Evolutionary conservation across 2,329 filamentous ascomycete species (phyloP).

Genomic region (Tolypocladium guangdongense): DNA sequence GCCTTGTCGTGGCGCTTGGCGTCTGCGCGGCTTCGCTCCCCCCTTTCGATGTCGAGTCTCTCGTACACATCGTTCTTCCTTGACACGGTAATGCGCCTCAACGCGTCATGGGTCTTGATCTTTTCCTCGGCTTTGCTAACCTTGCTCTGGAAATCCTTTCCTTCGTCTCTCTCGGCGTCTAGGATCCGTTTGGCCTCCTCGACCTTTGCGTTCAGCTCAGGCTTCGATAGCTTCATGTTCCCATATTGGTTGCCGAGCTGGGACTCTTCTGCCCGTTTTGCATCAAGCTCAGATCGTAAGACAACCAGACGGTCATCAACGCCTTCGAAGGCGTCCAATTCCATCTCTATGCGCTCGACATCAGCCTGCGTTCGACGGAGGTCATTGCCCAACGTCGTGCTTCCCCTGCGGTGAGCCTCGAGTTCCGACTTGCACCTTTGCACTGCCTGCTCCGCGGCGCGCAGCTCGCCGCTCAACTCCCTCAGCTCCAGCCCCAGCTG

Average conservation of each 20-base stretch:
- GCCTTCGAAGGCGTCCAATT: constrained; percentile 56
- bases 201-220: constrained; percentile 32
- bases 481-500: constrained; percentile 45
- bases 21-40: constrained; percentile 33
- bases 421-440: constrained; percentile 36
- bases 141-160: constrained; percentile 30
- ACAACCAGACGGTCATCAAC: constrained; percentile 55
- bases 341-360: constrained; percentile 38
- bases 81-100: constrained; percentile 41
- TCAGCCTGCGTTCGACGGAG: constrained; percentile 50
- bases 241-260: constrained; percentile 46
- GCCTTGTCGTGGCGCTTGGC: constrained; percentile 35
- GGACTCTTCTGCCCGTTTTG: constrained; percentile 36
- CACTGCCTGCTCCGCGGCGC: constrained; percentile 34
- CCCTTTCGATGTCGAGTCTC: constrained; percentile 34
- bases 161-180: constrained; percentile 21
- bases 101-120: constrained; percentile 33
- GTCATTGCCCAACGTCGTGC: constrained; percentile 35
- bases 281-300: constrained; percentile 45
- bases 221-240: constrained; percentile 35
- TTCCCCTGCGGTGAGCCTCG: constrained; percentile 28
- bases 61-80: constrained; percentile 53
- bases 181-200: constrained; percentile 28
- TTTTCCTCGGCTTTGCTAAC: constrained; percentile 47
- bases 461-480: constrained; percentile 37